Percentiles rank a stretch among this genome's conserved stretches.
Conservation (phyloP, 495 filamentous ascomycete genomes). For the Talaromyces nanjingensis region DNA sequence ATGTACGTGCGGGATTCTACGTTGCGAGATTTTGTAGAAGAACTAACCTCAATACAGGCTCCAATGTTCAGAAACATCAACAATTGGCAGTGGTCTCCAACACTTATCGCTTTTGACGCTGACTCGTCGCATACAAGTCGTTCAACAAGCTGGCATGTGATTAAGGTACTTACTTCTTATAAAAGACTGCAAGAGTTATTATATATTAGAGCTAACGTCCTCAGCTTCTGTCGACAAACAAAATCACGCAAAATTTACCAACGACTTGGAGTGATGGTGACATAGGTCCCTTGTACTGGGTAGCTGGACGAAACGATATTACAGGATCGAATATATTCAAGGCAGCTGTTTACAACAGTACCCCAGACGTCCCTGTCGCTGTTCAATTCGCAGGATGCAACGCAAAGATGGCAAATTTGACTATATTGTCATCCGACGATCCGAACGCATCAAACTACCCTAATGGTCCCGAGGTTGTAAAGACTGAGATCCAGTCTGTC, state of each 20-base stretch:
- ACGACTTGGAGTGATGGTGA: constrained; percentile 21
- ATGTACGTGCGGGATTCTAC: background rate
- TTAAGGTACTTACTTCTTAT: constrained; percentile 18
- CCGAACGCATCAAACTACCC: constrained; percentile 33
- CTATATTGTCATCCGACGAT: constrained; percentile 47
- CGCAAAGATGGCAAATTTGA: constrained; percentile 44
- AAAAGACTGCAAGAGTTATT: too few relatives aligned
- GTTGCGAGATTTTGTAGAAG: background rate
- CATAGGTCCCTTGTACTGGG: constrained; percentile 42
- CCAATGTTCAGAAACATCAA: constrained; percentile 43
- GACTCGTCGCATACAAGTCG: constrained; percentile 31
- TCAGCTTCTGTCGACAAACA: constrained; percentile 34
- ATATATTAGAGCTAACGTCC: background rate
- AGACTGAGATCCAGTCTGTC: constrained; percentile 21
- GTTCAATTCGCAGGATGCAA: constrained; percentile 48
- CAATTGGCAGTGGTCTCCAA: constrained; percentile 39
- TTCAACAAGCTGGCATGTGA: constrained; percentile 36
- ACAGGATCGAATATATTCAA: constrained; percentile 47
- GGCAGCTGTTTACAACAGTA: constrained; percentile 60
- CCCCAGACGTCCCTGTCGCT: constrained; percentile 38
- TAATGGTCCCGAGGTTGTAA: constrained; percentile 34
- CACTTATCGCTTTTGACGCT: constrained; percentile 38
- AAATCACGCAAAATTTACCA: constrained; percentile 38
- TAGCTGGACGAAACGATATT: constrained; percentile 23
- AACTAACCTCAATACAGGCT: constrained; percentile 19